phyloP scores from a whole-genome alignment of 768 basidiomycete genomes.

The Suillus subaureus region DNA sequence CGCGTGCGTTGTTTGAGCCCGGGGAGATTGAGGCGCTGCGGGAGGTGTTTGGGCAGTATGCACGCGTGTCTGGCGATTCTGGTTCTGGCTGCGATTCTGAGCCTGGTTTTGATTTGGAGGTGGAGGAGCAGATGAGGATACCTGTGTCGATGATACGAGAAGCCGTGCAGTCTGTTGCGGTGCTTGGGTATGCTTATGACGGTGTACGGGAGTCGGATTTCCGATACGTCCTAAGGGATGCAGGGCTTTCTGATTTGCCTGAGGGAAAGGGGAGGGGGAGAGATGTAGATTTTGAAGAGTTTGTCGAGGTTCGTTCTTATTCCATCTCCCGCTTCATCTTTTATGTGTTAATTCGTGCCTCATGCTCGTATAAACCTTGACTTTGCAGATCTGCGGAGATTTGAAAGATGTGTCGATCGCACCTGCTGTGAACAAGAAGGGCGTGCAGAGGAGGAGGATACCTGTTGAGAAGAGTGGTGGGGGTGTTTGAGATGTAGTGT shows the following conservation, averaged over 20 bases:
- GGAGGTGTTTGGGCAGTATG: conserved; percentile 34
- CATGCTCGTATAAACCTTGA: neutral
- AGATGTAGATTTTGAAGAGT: conserved; percentile 75
- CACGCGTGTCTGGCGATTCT: neutral
- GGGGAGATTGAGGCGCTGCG: conserved; percentile 48
- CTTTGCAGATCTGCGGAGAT: conserved; percentile 65
- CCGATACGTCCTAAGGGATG: conserved; percentile 74
- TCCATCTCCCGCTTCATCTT: neutral
- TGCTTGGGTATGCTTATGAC: conserved; percentile 52
- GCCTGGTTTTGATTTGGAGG: conserved; percentile 13
- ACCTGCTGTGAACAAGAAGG: conserved; percentile 32
- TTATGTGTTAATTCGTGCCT: neutral
- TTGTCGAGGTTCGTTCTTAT: conserved; percentile 73
- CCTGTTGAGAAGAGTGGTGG: conserved; percentile 40
- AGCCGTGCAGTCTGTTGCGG: conserved; percentile 14
- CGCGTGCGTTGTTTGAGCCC: conserved; percentile 56
- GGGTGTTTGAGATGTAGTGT: conserved; percentile 23
- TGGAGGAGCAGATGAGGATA: conserved; percentile 26
- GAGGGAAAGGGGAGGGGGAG: conserved; percentile 16
- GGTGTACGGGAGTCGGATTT: conserved; percentile 62
- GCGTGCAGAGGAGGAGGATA: conserved; percentile 49
- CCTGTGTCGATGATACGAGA: conserved; percentile 46
- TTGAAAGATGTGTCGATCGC: conserved; percentile 66
- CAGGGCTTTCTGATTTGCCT: conserved; percentile 55
- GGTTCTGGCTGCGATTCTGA: conserved; percentile 16